Base-by-base conservation (phyloP, 306 rosid genomes). In the Notholithocarpus densiflorus region DNA sequence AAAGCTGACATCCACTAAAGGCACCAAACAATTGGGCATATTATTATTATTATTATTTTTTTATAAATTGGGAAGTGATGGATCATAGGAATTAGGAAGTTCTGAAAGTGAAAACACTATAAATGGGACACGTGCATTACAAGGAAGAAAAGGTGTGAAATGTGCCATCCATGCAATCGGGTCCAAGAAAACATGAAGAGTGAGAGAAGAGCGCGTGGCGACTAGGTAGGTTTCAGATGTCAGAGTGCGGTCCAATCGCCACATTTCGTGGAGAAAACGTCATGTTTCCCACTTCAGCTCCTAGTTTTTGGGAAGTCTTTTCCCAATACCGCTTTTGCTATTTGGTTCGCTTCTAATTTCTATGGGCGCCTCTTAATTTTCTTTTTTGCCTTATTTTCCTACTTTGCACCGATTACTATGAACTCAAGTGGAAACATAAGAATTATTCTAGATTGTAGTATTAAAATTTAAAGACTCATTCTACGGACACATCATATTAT, bases 301-400 rank as follows among this genome's bases (percentile, higher is more conserved):
- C 96, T 83, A 86, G 76, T 86, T 91, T 87, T 73, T 91, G 89
- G 96, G 96, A 87, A 68, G 45, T 55, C 69, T 69, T n/a, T 60
- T 71, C 19, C n/a, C 37, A 62, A 79, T 32, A 24, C 77, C 69
- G 68, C 69, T 66, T 18, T 54, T 2, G 11, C 2, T 4, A 15
- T 61, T 73, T 53, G 23, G 23, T 53, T 56, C 5, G 15, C 64
- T 40, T 40, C 45, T 40, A 40, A 40, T 40, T 40, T 9, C 83
- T 8, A 23, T 73, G 83, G 68, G 83, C 83, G 52, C 23, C n/a
- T 1, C 1, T n/a, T n/a, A 48, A 13, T 0, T 2, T 70, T 24
- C 26, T 2, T 19, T 3, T 78, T 75, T 56, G 48, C 15, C 15
- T 48, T 48, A 2, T 12, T 10, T 48, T 48, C 12, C 53, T 12